Evolutionary conservation across 1,139 yeast species (phyloP).

Genomic region (Hemisphaericaspora lyxosophila): DNA sequence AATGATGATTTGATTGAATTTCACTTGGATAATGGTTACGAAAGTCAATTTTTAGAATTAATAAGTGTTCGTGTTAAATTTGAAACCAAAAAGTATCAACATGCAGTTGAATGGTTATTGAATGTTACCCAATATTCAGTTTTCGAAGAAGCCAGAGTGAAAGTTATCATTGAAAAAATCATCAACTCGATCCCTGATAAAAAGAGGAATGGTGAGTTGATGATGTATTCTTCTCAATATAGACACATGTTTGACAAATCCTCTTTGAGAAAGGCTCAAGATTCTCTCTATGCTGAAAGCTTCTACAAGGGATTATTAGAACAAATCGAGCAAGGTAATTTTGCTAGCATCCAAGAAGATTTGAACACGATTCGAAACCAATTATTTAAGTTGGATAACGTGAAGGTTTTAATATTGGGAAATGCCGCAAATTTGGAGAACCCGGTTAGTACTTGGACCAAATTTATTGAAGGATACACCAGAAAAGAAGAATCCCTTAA

Average conservation of each 20-base stretch:
- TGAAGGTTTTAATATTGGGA: slow-evolving; percentile 72
- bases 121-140: slow-evolving; percentile 63
- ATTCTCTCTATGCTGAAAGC: slow-evolving; percentile 61
- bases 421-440: slow-evolving; percentile 48
- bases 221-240: slow-evolving; percentile 64
- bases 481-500: slow-evolving; percentile 3
- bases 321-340: slow-evolving; percentile 54
- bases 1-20: slow-evolving; percentile 72
- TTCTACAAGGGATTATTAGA: slow-evolving; percentile 52
- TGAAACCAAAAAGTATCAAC: slow-evolving; percentile 58
- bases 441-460: slow-evolving; percentile 67
- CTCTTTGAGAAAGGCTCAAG: slow-evolving; percentile 68
- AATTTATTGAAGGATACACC: slow-evolving; percentile 31
- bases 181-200: slow-evolving; percentile 74
- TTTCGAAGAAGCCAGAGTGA: slow-evolving; percentile 72
- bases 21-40: slow-evolving; percentile 56
- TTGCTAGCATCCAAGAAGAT: slow-evolving; percentile 46
- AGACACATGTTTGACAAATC: slow-evolving; percentile 54
- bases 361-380: slow-evolving; percentile 57
- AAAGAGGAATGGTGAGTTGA: slow-evolving; percentile 74
- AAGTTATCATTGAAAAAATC: slow-evolving; percentile 69
- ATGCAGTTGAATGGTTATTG: slow-evolving; percentile 75
- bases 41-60: slow-evolving; percentile 64
- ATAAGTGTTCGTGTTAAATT: slow-evolving; percentile 63
- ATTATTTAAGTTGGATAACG: slow-evolving; percentile 58